A percentile compares a stretch with the other conserved stretches of the same genome.
Conservation (phyloP, 2,329 filamentous ascomycete genomes). For the Phyllachora maydis region DNA sequence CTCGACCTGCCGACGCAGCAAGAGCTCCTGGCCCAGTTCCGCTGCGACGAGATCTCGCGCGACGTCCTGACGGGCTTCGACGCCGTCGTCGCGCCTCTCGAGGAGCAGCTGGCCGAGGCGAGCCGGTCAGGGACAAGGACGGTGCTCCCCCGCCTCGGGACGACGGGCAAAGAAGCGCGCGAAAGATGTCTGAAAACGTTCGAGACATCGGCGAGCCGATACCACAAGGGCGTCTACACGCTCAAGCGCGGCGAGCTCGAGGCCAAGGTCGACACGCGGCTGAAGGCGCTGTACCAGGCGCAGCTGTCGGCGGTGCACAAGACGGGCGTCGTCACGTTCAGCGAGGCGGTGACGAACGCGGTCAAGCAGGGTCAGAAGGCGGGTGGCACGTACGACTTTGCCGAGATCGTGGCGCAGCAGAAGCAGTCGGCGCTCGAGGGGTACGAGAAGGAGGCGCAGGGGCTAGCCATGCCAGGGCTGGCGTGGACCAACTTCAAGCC, state of each 20-base stretch:
- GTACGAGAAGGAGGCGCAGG: slow-evolving; percentile 58
- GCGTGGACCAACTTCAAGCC: slow-evolving; percentile 75
- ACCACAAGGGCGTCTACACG: slow-evolving; percentile 88
- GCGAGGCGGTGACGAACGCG: slow-evolving; percentile 63
- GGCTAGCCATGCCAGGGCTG: slow-evolving; percentile 57
- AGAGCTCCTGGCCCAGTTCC: slow-evolving; percentile 87
- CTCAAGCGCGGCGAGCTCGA: slow-evolving; percentile 74
- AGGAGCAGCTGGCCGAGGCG: slow-evolving; percentile 65
- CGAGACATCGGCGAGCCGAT: slow-evolving; percentile 74
- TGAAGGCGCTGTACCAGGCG: slow-evolving; percentile 76
- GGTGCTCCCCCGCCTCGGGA: slow-evolving; percentile 57
- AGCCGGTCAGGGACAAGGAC: slow-evolving; percentile 49
- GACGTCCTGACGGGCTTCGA: slow-evolving; percentile 79
- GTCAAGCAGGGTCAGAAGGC: slow-evolving; percentile 91
- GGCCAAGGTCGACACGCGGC: slow-evolving; percentile 64
- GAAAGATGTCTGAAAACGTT: slow-evolving; percentile 63
- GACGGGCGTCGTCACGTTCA: slow-evolving; percentile 64
- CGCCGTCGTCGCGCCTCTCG: slow-evolving; percentile 57
- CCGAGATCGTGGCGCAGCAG: slow-evolving; percentile 72
- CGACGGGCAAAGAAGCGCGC: slow-evolving; percentile 51
- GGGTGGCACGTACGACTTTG: slow-evolving; percentile 80
- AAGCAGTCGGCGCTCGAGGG: slow-evolving; percentile 54
- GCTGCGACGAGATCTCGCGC: slow-evolving; percentile 88
- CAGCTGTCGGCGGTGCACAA: slow-evolving; percentile 83
- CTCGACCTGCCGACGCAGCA: slow-evolving; percentile 92